These are phyloP conservation scores for Hibiscus trionum DNA, from an alignment of 345 rosid genomes.

Conservation along the genomic window DNA sequence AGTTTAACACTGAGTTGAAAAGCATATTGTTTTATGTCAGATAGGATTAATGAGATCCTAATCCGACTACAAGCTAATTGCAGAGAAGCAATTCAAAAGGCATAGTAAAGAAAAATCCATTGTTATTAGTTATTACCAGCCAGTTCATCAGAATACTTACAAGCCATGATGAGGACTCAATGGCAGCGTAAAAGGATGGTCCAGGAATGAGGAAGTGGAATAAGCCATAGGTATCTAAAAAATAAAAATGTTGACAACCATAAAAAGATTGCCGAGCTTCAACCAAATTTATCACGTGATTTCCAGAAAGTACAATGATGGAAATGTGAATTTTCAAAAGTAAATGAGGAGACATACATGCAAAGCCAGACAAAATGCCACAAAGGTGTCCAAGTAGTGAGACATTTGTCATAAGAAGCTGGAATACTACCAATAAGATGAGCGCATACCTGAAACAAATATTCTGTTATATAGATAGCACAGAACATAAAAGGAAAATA, in stretches of 20 bases:
- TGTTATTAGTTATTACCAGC: neutral
- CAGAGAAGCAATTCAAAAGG: constrained; percentile 10
- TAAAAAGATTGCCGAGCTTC: neutral
- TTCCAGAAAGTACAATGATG: neutral
- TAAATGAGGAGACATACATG: constrained; percentile 45
- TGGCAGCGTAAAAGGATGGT: constrained; percentile 63
- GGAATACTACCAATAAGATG: constrained; percentile 67
- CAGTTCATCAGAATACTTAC: constrained; percentile 41
- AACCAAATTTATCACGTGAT: constrained; percentile 4
- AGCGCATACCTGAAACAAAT: constrained; percentile 68
- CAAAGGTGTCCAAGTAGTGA: constrained; percentile 94
- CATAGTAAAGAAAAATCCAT: neutral
- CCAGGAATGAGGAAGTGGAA: constrained; percentile 83
- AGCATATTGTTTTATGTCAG: neutral
- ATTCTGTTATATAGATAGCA: constrained; percentile 6
- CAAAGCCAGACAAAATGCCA: constrained; percentile 94
- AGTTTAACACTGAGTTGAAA: constrained; percentile 8
- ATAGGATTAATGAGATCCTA: neutral
- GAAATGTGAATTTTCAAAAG: constrained; percentile 7
- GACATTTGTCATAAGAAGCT: constrained; percentile 85
- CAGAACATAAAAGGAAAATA: neutral
- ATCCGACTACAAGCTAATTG: neutral
- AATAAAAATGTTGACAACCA: neutral
- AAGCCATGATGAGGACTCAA: constrained; percentile 82
- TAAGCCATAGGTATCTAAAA: constrained; percentile 72